These are phyloP conservation scores for Aspergillus awamori DNA, from an alignment of 2,329 filamentous ascomycete genomes.

Conservation along the genomic window DNA sequence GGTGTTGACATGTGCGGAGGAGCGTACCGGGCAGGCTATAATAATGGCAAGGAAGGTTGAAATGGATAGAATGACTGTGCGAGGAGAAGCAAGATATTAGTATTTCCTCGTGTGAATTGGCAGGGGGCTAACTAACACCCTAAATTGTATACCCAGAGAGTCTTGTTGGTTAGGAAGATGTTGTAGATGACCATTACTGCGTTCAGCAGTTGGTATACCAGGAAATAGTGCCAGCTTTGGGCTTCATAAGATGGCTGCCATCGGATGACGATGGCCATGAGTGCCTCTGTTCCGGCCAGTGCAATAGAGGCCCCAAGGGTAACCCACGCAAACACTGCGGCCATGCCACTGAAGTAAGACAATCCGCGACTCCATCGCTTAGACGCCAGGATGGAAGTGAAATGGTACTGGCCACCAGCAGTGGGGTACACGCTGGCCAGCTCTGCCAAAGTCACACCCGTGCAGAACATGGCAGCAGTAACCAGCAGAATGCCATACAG, in stretches of 20 bases:
- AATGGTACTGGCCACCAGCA: slow-evolving; percentile 35
- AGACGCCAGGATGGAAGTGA: slow-evolving; percentile 32
- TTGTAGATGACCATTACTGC: slow-evolving; percentile 22
- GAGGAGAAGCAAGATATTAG: background rate
- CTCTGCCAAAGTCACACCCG: slow-evolving; percentile 31
- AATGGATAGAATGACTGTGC: slow-evolving; percentile 25
- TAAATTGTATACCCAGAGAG: slow-evolving; percentile 28
- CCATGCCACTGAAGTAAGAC: slow-evolving; percentile 27
- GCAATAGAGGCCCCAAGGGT: slow-evolving; percentile 26
- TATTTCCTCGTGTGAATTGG: background rate
- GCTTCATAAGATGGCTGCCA: slow-evolving; percentile 25
- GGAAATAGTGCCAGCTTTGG: slow-evolving; percentile 26
- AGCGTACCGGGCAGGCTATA: slow-evolving; percentile 26
- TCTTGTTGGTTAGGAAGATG: slow-evolving; percentile 24
- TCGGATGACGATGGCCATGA: slow-evolving; percentile 28
- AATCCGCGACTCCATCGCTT: slow-evolving; percentile 27
- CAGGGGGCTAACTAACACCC: slow-evolving; percentile 20
- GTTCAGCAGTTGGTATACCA: slow-evolving; percentile 27
- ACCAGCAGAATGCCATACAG: slow-evolving; percentile 28
- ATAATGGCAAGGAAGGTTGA: slow-evolving; percentile 25
- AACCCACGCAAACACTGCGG: slow-evolving; percentile 27
- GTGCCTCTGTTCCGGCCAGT: slow-evolving; percentile 20
- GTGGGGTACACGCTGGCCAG: slow-evolving; percentile 34
- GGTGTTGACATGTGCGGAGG: slow-evolving; percentile 18
- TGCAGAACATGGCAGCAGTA: slow-evolving; percentile 25